phyloP scores from a whole-genome alignment of 176 grass and related monocot genomes.

The Urochloa ruziziensis region DNA sequence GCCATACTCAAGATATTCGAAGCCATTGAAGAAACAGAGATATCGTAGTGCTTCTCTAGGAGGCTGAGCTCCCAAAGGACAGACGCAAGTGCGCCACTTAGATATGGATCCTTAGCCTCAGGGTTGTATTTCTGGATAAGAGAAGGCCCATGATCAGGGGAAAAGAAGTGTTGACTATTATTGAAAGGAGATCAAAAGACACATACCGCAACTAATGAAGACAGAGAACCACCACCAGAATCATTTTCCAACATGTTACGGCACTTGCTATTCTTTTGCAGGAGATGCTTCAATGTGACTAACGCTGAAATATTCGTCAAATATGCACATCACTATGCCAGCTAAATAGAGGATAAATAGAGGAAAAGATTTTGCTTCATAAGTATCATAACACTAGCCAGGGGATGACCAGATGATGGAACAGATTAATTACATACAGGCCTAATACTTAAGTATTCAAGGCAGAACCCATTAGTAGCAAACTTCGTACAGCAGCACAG shows the following conservation, averaged over 20 bases:
- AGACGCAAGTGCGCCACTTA: conserved; percentile 90
- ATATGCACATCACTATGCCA: conserved; percentile 4
- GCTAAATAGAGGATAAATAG: background rate
- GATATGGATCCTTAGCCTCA: conserved; percentile 81
- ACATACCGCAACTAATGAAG: conserved; percentile 79
- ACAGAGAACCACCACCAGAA: conserved; percentile 83
- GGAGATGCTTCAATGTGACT: conserved; percentile 83
- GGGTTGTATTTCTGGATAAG: conserved; percentile 87
- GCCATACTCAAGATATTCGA: conserved; percentile 74
- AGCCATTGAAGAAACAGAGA: conserved; percentile 62
- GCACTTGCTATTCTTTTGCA: conserved; percentile 90
- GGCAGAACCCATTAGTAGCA: background rate
- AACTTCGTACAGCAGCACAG: background rate
- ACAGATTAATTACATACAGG: background rate
- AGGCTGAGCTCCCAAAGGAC: conserved; percentile 96
- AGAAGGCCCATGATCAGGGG: conserved; percentile 4
- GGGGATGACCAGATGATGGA: background rate
- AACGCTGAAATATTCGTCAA: conserved; percentile 54
- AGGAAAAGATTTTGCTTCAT: background rate
- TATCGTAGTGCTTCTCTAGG: conserved; percentile 80
- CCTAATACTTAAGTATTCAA: background rate
- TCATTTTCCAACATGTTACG: conserved; percentile 94
- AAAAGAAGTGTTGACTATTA: background rate
- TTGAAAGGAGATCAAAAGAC: conserved; percentile 12
- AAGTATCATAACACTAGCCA: background rate